Percentiles rank a stretch among this genome's conserved stretches.
phyloP scores from a whole-genome alignment of 345 rosid species.

The Euphorbia peplus region DNA sequence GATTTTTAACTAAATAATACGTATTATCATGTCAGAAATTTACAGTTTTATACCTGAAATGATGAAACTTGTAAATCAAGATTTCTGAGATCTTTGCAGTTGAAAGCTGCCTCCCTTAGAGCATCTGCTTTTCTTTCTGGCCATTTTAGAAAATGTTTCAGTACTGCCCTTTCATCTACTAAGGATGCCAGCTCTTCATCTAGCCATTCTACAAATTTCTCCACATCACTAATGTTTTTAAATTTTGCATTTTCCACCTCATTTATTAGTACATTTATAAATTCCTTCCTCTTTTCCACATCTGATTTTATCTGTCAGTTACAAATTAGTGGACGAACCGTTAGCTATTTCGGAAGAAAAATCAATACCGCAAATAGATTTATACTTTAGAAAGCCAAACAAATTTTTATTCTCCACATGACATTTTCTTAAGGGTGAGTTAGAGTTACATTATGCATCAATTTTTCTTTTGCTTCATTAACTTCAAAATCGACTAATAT shows the following conservation, averaged over 20 bases:
- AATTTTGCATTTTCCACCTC: constrained; percentile 70
- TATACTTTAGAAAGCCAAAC: too few relatives aligned
- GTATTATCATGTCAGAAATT: too few relatives aligned
- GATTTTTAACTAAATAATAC: too few relatives aligned
- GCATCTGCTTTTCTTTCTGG: constrained; percentile 88
- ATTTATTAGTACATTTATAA: constrained; percentile 55
- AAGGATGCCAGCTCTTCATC: constrained; percentile 72
- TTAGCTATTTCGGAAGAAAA: too few relatives aligned
- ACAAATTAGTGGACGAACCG: not conserved
- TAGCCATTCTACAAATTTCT: constrained; percentile 74
- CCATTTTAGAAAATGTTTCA: constrained; percentile 92
- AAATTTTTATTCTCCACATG: too few relatives aligned
- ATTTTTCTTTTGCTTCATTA: too few relatives aligned
- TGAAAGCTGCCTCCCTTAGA: constrained; percentile 83
- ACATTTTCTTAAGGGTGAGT: too few relatives aligned
- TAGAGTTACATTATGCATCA: too few relatives aligned
- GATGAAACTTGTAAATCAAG: constrained; percentile 61
- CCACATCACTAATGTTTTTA: constrained; percentile 65
- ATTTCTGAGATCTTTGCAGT: constrained; percentile 54
- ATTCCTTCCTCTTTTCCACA: constrained; percentile 66
- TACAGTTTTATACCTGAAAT: constrained; percentile 25
- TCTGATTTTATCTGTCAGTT: constrained; percentile 76
- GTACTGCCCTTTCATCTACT: constrained; percentile 93
- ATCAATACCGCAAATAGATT: too few relatives aligned
- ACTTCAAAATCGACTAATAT: too few relatives aligned